Percentiles rank a stretch among this genome's conserved stretches.
Evolutionary conservation across 1,284 basidiomycete genomes (phyloP).

Genomic region (Cryptococcus depauperatus): DNA sequence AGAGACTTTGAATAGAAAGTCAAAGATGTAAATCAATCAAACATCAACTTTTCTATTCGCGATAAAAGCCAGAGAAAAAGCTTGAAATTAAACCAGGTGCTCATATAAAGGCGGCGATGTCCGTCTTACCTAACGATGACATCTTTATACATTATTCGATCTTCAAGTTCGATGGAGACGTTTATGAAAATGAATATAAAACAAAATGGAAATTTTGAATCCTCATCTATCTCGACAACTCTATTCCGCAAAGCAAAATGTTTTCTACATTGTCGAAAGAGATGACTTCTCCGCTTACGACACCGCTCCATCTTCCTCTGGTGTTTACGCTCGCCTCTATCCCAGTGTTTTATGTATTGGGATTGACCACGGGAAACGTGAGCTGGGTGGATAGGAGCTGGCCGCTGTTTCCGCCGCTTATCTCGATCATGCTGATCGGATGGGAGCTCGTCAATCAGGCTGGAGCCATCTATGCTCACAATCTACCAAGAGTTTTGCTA

Average conservation of each 20-base stretch:
- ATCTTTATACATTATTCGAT: too few species aligned
- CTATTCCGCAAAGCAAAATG: too few species aligned
- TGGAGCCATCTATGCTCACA: slow-evolving; percentile 49
- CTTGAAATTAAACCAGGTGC: slow-evolving; percentile 1
- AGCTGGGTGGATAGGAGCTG: slow-evolving; percentile 62
- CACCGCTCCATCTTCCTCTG: slow-evolving; percentile 31
- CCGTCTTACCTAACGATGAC: background rate
- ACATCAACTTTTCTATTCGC: too few species aligned
- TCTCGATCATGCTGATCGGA: slow-evolving; percentile 60
- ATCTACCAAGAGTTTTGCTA: slow-evolving; percentile 57
- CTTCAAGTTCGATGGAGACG: too few species aligned
- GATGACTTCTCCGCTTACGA: slow-evolving; percentile 19
- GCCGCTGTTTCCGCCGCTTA: slow-evolving; percentile 72
- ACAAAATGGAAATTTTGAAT: too few species aligned
- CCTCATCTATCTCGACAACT: too few species aligned
- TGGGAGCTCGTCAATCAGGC: slow-evolving; percentile 53
- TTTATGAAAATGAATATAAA: too few species aligned
- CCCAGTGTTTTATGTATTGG: slow-evolving; percentile 30
- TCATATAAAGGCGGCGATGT: background rate
- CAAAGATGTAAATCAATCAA: too few species aligned
- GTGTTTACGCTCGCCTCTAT: slow-evolving; percentile 21
- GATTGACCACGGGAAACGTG: slow-evolving; percentile 61
- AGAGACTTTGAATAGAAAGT: too few species aligned
- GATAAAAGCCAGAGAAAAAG: too few species aligned
- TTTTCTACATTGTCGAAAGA: slow-evolving; percentile 16